A percentile compares a stretch with the other conserved stretches of the same genome.
These are phyloP conservation scores for Fusarium domesticum DNA, from an alignment of 2,329 filamentous ascomycete genomes.

Conservation along the genomic window DNA sequence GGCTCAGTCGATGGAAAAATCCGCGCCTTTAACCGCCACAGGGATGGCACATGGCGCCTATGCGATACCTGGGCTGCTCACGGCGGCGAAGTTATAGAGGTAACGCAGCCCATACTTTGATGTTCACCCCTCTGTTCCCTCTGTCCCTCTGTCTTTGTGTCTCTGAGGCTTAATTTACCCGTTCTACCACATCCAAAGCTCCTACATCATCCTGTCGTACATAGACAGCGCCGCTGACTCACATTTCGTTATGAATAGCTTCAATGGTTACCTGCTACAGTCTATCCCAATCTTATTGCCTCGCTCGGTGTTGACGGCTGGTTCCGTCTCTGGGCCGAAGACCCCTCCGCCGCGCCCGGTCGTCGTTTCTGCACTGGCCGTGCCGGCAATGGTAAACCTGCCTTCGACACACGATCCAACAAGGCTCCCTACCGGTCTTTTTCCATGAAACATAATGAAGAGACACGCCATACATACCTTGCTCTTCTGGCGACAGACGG, in stretches of 20 bases:
- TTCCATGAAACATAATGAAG: slow-evolving; percentile 78
- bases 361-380: slow-evolving; percentile 72
- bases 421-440: slow-evolving; percentile 72
- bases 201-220: neutral
- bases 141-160: slow-evolving; percentile 4
- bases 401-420: slow-evolving; percentile 56
- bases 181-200: neutral
- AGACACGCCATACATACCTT: slow-evolving; percentile 76
- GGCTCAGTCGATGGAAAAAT: slow-evolving; percentile 91
- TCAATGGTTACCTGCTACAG: slow-evolving; percentile 88
- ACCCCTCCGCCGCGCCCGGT: slow-evolving; percentile 75
- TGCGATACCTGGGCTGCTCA: slow-evolving; percentile 89
- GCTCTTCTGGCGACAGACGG: slow-evolving; percentile 83
- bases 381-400: slow-evolving; percentile 45
- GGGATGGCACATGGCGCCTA: slow-evolving; percentile 72
- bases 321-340: slow-evolving; percentile 91
- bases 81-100: slow-evolving; percentile 84
- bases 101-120: slow-evolving; percentile 39
- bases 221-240: slow-evolving; percentile 10
- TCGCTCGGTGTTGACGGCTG: slow-evolving; percentile 87
- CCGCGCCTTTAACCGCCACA: slow-evolving; percentile 83
- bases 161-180: neutral
- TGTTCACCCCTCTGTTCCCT: slow-evolving; percentile 16
- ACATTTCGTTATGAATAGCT: slow-evolving; percentile 50
- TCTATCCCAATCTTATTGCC: slow-evolving; percentile 80